Evolutionary conservation across 2,329 filamentous ascomycete genomes (phyloP).

Genomic region (Venturia aucupariae): DNA sequence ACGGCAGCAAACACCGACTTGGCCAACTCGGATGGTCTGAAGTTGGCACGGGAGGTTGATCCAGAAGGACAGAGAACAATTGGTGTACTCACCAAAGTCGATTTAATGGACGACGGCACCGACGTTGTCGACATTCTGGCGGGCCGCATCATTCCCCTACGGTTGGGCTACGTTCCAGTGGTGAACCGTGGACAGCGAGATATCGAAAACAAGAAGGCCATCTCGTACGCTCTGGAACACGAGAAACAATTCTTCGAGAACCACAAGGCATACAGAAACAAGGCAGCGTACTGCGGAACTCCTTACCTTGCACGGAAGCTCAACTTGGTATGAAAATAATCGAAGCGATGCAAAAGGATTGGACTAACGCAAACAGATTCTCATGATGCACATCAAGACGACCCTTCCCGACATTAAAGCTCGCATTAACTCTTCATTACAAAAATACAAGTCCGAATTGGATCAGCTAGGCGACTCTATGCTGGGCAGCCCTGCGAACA

Average conservation of each 20-base stretch:
- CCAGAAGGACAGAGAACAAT: conserved; percentile 96
- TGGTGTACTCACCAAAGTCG: conserved; percentile 96
- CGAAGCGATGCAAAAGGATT: neutral
- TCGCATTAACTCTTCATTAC: conserved; percentile 83
- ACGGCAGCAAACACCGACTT: conserved; percentile 96
- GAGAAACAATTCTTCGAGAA: conserved; percentile 98
- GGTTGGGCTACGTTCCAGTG: conserved; percentile 91
- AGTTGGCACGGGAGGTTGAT: conserved; percentile 92
- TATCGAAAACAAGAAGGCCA: conserved; percentile 96
- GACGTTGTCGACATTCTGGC: conserved; percentile 98
- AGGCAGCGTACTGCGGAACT: conserved; percentile 96
- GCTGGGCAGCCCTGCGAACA: conserved; percentile 91
- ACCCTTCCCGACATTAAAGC: conserved; percentile 98
- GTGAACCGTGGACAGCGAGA: conserved; percentile 97
- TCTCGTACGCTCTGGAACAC: conserved; percentile 79
- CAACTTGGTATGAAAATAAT: conserved; percentile 55
- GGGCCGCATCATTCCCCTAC: conserved; percentile 89
- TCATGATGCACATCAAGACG: conserved; percentile 99
- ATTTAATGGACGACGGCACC: conserved; percentile 97
- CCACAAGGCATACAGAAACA: conserved; percentile 97
- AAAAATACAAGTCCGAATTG: conserved; percentile 83
- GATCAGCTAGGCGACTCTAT: conserved; percentile 81
- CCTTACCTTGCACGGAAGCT: conserved; percentile 94
- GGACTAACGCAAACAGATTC: conserved; percentile 47
- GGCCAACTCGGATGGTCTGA: conserved; percentile 95